Conservation (phyloP, 495 filamentous ascomycete species). For the Penicillium chermesinum region DNA sequence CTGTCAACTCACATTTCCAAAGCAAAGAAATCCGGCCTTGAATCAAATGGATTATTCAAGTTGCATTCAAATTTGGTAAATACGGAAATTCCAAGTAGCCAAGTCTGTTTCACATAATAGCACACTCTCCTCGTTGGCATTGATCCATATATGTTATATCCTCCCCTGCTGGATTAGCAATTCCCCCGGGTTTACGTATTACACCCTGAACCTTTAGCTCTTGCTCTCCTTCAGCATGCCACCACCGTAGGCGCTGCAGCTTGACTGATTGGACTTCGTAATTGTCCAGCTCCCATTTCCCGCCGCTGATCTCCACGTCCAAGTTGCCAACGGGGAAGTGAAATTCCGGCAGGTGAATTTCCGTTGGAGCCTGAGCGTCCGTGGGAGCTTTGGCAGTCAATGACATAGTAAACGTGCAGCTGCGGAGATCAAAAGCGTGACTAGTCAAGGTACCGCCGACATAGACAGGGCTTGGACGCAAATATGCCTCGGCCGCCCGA, state of each 20-base stretch:
- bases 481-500: slow-evolving; percentile 85
- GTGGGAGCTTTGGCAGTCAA: slow-evolving; percentile 50
- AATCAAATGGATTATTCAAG: too few species aligned
- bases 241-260: slow-evolving; percentile 78
- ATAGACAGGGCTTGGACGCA: slow-evolving; percentile 76
- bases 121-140: slow-evolving; percentile 49
- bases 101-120: slow-evolving; percentile 41
- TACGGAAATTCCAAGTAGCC: too few species aligned
- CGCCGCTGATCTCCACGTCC: slow-evolving; percentile 68
- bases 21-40: too few species aligned
- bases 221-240: slow-evolving; percentile 83
- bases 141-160: slow-evolving; percentile 61
- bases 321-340: slow-evolving; percentile 78
- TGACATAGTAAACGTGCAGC: slow-evolving; percentile 65
- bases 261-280: slow-evolving; percentile 62
- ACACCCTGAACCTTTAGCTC: slow-evolving; percentile 72
- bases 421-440: slow-evolving; percentile 74
- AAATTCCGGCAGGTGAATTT: slow-evolving; percentile 84
- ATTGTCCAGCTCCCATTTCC: slow-evolving; percentile 79
- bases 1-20: too few species aligned
- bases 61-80: too few species aligned
- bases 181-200: slow-evolving; percentile 51
- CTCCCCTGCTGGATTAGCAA: slow-evolving; percentile 33
- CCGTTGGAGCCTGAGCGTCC: slow-evolving; percentile 61
- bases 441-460: slow-evolving; percentile 62